Evolutionary conservation across 805 yeast species (phyloP), one percentile per base, ranked within the genome.

Genomic region (Yarrowia sp.): DNA sequence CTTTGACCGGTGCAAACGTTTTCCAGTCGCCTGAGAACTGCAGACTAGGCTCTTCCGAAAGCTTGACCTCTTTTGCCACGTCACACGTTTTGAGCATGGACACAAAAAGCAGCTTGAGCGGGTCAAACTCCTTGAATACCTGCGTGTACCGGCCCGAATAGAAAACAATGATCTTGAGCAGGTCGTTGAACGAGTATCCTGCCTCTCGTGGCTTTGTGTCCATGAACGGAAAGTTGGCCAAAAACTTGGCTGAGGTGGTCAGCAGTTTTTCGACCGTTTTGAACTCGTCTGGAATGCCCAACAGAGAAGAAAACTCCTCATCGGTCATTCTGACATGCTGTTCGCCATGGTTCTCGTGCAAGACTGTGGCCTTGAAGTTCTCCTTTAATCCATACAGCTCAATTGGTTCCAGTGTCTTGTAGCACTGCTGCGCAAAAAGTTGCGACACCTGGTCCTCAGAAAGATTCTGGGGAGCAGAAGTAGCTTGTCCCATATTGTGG

Each of bases 321-420:
- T 67, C 68, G 3, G 67, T 44, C 43, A 67, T 67, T 1, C 32
- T n/a, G n/a, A 66, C 63, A 16, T 32, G 36, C n/a, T n/a, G n/a
- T 0, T 58, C 51, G 6, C 30, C 40, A n/a, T 58, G 63, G 41
- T 58, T 30, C 30, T 58, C 6, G 30, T 58, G 51, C 2, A 41
- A 14, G 12, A 40, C 40, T 0, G 41, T 16, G 10, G 63, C 28
- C 26, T 51, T 46, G 65, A 51, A 51, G 26, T 40, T 61, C 44
- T 33, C 58, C 16, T 48, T 61, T 19, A 61, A 16, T 0, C 44
- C 44, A 14, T 46, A 48, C 65, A 61, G 44, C 33, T 61, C 62
- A 30, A 61, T 51, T n/a, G 44, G 43, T n/a, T 61, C 46, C 16
- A 51, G 44, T 3, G 62, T 36, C 35, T 61, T 61, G 63, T 36